Evolutionary conservation across 2,329 filamentous ascomycete genomes (phyloP).

Genomic region (Zymoseptoria tritici): DNA sequence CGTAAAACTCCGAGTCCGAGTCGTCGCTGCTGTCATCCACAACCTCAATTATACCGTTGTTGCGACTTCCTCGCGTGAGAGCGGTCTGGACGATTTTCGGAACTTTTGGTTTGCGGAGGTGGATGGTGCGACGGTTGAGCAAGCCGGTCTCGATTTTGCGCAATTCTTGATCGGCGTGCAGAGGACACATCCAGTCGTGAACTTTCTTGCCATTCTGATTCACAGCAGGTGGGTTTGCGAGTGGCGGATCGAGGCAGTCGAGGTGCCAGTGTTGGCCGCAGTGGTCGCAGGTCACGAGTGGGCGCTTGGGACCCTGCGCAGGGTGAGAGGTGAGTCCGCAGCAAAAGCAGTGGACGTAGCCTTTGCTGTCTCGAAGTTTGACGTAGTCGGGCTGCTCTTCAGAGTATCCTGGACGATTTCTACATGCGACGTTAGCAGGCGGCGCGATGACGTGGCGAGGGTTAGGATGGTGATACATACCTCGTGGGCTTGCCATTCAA

Average conservation of each 20-base stretch:
- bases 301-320: constrained; percentile 46
- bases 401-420: constrained; percentile 29
- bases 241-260: constrained; percentile 80
- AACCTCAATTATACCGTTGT: constrained; percentile 43
- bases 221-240: constrained; percentile 66
- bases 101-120: constrained; percentile 45
- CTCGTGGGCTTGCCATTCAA: constrained; percentile 43
- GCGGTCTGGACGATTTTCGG: constrained; percentile 41
- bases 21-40: constrained; percentile 37
- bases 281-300: constrained; percentile 78
- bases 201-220: constrained; percentile 48
- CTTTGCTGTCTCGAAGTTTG: constrained; percentile 56
- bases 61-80: constrained; percentile 53
- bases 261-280: constrained; percentile 83
- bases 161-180: constrained; percentile 73
- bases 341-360: constrained; percentile 68
- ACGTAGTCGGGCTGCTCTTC: constrained; percentile 38
- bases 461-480: constrained; percentile 41
- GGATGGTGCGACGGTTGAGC: constrained; percentile 30
- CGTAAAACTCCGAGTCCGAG: constrained; percentile 40
- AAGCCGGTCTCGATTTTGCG: constrained; percentile 43
- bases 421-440: constrained; percentile 5
- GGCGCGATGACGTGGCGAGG: background rate
- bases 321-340: constrained; percentile 58
- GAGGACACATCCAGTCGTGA: constrained; percentile 77